A percentile compares a stretch with the other conserved stretches of the same genome.
Evolutionary conservation across 441 rosid genomes (phyloP).

Genomic region (Erysimum cheiri): DNA sequence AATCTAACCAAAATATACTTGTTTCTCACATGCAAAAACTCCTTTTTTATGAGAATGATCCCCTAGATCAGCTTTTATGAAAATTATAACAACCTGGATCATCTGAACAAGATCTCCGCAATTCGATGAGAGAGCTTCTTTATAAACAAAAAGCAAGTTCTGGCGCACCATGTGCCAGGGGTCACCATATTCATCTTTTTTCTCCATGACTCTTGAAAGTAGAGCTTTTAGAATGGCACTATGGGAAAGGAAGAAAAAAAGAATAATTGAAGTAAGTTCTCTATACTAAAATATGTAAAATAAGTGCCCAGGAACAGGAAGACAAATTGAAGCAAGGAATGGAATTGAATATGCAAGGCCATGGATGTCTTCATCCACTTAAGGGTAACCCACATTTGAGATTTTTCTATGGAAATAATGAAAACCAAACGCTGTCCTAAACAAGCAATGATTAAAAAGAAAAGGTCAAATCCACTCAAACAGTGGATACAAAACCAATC

Average conservation of each 20-base stretch:
- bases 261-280: slow-evolving; percentile 15
- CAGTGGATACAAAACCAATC: slow-evolving; percentile 11
- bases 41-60: slow-evolving; percentile 1
- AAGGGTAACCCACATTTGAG: slow-evolving; percentile 15
- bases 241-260: slow-evolving; percentile 45
- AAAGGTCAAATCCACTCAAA: slow-evolving; percentile 10
- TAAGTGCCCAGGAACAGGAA: neutral
- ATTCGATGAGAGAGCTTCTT: slow-evolving; percentile 79
- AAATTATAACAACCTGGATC: slow-evolving; percentile 66
- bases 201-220: slow-evolving; percentile 68
- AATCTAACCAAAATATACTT: neutral
- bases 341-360: slow-evolving; percentile 2
- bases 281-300: slow-evolving; percentile 7
- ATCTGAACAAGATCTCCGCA: slow-evolving; percentile 67
- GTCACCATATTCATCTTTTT: slow-evolving; percentile 63
- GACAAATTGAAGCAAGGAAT: slow-evolving; percentile 21
- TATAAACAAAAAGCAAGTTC: slow-evolving; percentile 67
- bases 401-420: slow-evolving; percentile 14
- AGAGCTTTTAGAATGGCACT: slow-evolving; percentile 79
- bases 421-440: slow-evolving; percentile 16
- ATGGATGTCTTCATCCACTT: slow-evolving; percentile 10
- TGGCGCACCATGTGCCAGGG: slow-evolving; percentile 66
- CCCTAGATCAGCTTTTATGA: slow-evolving; percentile 22
- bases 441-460: neutral
- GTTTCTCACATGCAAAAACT: slow-evolving; percentile 14